A percentile compares a stretch with the other conserved stretches of the same genome.
phyloP scores from a whole-genome alignment of 257 asterid genomes.

The Marsdenia floribunda region DNA sequence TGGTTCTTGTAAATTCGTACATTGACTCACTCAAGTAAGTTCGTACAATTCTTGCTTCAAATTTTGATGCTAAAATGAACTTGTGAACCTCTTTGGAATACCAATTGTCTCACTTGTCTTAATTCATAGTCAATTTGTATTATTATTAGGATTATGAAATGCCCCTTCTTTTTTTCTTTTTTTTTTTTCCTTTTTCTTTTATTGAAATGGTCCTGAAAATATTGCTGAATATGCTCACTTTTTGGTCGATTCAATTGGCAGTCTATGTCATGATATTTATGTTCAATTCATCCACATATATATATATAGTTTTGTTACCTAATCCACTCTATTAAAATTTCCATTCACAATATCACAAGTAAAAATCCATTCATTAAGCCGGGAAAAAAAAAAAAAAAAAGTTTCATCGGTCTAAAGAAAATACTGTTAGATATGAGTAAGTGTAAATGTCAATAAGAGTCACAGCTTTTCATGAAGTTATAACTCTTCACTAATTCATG shows the following conservation, averaged over 20 bases:
- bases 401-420: too few species aligned
- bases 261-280: neutral
- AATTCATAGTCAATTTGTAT: neutral
- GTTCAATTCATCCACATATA: neutral
- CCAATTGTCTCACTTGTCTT: neutral
- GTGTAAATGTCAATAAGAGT: too few species aligned
- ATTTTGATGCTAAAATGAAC: slow-evolving; percentile 21
- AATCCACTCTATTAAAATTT: too few species aligned
- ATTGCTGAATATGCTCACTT: neutral
- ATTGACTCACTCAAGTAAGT: neutral
- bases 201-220: neutral
- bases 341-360: too few species aligned
- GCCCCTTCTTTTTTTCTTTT: too few species aligned
- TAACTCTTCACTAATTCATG: too few species aligned
- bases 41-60: slow-evolving; percentile 17
- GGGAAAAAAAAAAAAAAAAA: too few species aligned
- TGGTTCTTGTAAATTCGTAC: slow-evolving; percentile 11
- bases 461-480: too few species aligned
- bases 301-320: too few species aligned
- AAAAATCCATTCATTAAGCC: too few species aligned
- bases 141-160: neutral
- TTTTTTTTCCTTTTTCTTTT: too few species aligned
- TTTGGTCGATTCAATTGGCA: neutral
- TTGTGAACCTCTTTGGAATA: slow-evolving; percentile 18
- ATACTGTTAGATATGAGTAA: too few species aligned